These are phyloP conservation scores for Haematococcus lacustris DNA, from an alignment of 139 green algal genomes.

Conservation along the genomic window DNA sequence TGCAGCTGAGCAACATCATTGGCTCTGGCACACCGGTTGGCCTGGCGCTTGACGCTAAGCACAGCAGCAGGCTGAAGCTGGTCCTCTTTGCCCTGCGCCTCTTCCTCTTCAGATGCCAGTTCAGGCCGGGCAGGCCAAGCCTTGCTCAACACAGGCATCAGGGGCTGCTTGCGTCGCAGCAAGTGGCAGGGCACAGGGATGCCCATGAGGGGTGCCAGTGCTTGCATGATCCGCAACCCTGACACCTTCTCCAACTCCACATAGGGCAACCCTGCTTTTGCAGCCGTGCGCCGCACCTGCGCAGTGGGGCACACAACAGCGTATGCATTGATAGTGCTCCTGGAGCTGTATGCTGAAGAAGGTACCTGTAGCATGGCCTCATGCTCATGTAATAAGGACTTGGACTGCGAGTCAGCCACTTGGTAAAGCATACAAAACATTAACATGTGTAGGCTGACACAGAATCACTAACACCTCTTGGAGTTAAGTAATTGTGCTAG, in stretches of 20 bases:
- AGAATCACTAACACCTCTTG: background rate
- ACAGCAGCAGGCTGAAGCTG: too few relatives aligned
- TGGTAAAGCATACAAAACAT: background rate
- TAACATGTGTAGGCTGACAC: background rate
- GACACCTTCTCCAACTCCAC: slow-evolving; percentile 13
- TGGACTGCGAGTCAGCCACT: background rate
- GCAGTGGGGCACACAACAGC: background rate
- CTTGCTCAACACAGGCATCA: too few relatives aligned
- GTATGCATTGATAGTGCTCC: background rate
- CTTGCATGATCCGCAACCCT: slow-evolving; percentile 8
- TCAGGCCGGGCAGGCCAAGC: too few relatives aligned
- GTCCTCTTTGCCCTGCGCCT: too few relatives aligned
- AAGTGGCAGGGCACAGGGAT: slow-evolving; percentile 13
- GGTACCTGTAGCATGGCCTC: background rate
- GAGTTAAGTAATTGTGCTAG: background rate
- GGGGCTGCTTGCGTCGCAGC: slow-evolving; percentile 3
- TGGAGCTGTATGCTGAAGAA: background rate
- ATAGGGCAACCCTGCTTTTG: slow-evolving; percentile 8
- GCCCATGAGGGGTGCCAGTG: slow-evolving; percentile 13
- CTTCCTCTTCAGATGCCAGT: too few relatives aligned
- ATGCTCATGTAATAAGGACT: background rate
- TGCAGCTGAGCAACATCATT: too few relatives aligned
- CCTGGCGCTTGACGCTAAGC: too few relatives aligned
- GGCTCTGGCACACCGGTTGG: too few relatives aligned
- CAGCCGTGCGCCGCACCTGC: slow-evolving; percentile 8